Percentiles rank a stretch among this genome's conserved stretches.
Conservation (phyloP, 2,329 filamentous ascomycete genomes). For the Fusarium sororula region DNA sequence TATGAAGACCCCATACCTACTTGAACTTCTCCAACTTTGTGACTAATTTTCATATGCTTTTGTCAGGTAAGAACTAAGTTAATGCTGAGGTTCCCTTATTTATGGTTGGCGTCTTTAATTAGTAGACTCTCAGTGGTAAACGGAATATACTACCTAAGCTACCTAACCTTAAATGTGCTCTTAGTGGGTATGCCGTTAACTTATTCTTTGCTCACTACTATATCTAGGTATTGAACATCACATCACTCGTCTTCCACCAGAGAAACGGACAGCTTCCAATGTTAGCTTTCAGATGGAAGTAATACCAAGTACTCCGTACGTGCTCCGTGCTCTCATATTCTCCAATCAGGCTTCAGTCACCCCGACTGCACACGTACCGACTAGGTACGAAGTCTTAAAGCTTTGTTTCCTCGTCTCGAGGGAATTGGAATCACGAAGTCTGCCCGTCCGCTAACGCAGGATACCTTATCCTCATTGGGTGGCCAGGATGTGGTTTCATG, state of each 20-base stretch:
- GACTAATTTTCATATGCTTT: not conserved
- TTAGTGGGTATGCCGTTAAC: not conserved
- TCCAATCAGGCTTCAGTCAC: not conserved
- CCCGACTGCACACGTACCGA: not conserved
- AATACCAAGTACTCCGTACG: not conserved
- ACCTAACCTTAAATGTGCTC: not conserved
- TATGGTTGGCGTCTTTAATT: not conserved
- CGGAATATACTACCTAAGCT: not conserved
- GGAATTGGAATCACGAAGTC: not conserved
- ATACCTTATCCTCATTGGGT: conserved; percentile 12
- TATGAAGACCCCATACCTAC: not conserved
- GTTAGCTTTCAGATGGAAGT: not conserved
- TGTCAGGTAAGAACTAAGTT: not conserved
- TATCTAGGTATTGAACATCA: not conserved
- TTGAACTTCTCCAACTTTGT: not conserved
- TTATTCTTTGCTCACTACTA: not conserved
- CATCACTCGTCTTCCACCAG: not conserved
- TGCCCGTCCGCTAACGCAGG: not conserved
- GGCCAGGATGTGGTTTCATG: conserved; percentile 36
- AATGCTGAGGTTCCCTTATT: not conserved
- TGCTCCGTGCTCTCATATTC: not conserved
- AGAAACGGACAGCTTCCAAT: not conserved
- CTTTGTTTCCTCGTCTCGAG: not conserved
- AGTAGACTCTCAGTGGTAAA: not conserved
- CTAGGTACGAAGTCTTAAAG: not conserved